Evolutionary conservation across 257 asterid genomes (phyloP).

Genomic region (Echites panduratus): DNA sequence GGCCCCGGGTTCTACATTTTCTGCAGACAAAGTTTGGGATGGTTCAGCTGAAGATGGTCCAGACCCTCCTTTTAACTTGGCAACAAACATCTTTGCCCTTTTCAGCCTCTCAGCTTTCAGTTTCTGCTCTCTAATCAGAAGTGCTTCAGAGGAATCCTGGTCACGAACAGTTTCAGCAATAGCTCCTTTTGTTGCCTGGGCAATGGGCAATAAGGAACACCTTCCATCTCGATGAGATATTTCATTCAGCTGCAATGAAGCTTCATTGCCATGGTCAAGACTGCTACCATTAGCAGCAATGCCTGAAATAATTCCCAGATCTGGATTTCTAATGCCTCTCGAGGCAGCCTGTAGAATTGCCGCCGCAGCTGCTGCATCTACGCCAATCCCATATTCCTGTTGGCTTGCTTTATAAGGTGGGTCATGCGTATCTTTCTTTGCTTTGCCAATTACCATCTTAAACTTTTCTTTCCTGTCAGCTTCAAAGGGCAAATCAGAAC

Average conservation of each 20-base stretch:
- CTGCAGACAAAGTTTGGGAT: constrained; percentile 48
- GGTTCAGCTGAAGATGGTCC: constrained; percentile 42
- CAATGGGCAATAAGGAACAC: constrained; percentile 12
- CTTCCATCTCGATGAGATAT: constrained; percentile 20
- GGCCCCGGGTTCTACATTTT: constrained; percentile 46
- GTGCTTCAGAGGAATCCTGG: constrained; percentile 40
- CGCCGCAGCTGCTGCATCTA: constrained; percentile 78
- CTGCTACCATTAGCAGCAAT: constrained; percentile 23
- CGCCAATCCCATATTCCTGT: constrained; percentile 41
- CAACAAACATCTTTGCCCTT: constrained; percentile 88
- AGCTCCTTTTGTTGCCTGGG: constrained; percentile 18
- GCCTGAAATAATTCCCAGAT: constrained; percentile 30
- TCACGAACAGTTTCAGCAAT: constrained; percentile 29
- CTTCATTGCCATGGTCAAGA: constrained; percentile 22
- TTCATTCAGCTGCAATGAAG: constrained; percentile 6
- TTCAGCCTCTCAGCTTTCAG: constrained; percentile 81
- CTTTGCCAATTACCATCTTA: constrained; percentile 79
- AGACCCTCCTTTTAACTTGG: constrained; percentile 65
- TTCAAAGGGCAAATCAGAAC: constrained; percentile 47
- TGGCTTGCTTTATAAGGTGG: constrained; percentile 34
- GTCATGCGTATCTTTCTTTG: constrained; percentile 62
- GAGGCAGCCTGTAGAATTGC: constrained; percentile 92
- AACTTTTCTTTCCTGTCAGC: constrained; percentile 82
- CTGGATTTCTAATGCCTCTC: constrained; percentile 61
- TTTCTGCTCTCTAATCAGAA: constrained; percentile 64